A percentile compares a stretch with the other conserved stretches of the same genome.
phyloP scores from a whole-genome alignment of 2,329 filamentous ascomycete genomes.

The Mariannaea elegans region DNA sequence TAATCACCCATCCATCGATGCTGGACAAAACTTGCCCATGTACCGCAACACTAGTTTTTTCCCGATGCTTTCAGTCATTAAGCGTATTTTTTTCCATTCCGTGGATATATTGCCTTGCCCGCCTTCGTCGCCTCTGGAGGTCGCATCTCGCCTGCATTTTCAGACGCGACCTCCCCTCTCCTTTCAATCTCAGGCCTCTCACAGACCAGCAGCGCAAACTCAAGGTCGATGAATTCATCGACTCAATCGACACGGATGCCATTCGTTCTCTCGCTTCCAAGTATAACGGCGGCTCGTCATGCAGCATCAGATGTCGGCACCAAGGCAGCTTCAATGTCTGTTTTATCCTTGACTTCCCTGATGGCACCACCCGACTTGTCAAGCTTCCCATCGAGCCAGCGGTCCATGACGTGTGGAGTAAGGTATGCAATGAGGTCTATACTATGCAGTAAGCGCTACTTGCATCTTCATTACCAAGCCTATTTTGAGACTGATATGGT shows the following conservation, averaged over 20 bases:
- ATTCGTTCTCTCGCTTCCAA: slow-evolving; percentile 6
- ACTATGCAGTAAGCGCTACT: slow-evolving; percentile 3
- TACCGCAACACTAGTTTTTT: neutral
- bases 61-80: slow-evolving; percentile 6
- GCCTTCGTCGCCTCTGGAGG: neutral
- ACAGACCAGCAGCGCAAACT: slow-evolving; percentile 6
- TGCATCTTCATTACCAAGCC: neutral
- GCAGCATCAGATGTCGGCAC: neutral
- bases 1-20: too few relatives aligned
- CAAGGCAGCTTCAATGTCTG: slow-evolving; percentile 12
- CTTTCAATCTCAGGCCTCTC: slow-evolving; percentile 1
- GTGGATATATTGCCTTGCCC: slow-evolving; percentile 7
- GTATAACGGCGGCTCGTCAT: slow-evolving; percentile 8
- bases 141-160: neutral
- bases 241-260: slow-evolving; percentile 7
- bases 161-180: neutral
- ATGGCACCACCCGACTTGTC: neutral
- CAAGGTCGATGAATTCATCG: slow-evolving; percentile 7
- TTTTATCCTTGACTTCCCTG: slow-evolving; percentile 7
- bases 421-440: slow-evolving; percentile 7
- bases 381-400: slow-evolving; percentile 8
- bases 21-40: too few relatives aligned
- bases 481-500: neutral
- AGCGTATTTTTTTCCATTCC: slow-evolving; percentile 7
- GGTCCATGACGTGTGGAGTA: slow-evolving; percentile 2